Percentiles rank a stretch among this genome's conserved stretches.
Evolutionary conservation across 2,329 filamentous ascomycete genomes (phyloP).

Genomic region (Salinomyces thailandicus): DNA sequence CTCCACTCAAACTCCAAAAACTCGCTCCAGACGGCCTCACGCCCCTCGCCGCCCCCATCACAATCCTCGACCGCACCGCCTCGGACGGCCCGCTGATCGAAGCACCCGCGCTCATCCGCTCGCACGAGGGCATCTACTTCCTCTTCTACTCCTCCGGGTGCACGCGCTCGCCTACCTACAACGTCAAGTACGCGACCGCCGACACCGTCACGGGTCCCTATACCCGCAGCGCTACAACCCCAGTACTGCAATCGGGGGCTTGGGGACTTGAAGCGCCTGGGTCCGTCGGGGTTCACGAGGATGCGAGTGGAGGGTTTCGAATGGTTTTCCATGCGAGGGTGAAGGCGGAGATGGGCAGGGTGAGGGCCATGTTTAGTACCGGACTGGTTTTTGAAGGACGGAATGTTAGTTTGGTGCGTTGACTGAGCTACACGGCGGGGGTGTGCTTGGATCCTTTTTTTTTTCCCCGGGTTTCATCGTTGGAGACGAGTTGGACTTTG

Average conservation of each 20-base stretch:
- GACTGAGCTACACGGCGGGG: neutral
- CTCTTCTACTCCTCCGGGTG: constrained; percentile 29
- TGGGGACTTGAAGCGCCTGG: constrained; percentile 25
- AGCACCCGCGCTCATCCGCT: constrained; percentile 23
- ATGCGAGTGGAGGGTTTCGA: constrained; percentile 14
- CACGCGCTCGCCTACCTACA: constrained; percentile 21
- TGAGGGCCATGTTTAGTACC: constrained; percentile 26
- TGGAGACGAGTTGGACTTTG: no score
- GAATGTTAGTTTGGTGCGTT: constrained; percentile 10
- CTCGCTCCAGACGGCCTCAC: constrained; percentile 22
- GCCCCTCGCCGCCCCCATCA: constrained; percentile 12
- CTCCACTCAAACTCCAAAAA: constrained; percentile 27
- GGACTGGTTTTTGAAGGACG: constrained; percentile 18
- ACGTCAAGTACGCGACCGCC: constrained; percentile 25
- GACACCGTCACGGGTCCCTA: constrained; percentile 23
- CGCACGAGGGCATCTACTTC: constrained; percentile 23
- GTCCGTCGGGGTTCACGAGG: constrained; percentile 17
- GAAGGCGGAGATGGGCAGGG: constrained; percentile 12
- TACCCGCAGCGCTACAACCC: constrained; percentile 12
- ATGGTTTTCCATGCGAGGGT: constrained; percentile 27
- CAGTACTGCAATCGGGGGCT: constrained; percentile 21
- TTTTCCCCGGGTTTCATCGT: no score
- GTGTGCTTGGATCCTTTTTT: neutral
- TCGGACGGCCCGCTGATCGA: constrained; percentile 27
- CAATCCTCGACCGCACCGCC: constrained; percentile 20